Evolutionary conservation across 1,284 basidiomycete genomes (phyloP).

Genomic region (Athelia sp.): DNA sequence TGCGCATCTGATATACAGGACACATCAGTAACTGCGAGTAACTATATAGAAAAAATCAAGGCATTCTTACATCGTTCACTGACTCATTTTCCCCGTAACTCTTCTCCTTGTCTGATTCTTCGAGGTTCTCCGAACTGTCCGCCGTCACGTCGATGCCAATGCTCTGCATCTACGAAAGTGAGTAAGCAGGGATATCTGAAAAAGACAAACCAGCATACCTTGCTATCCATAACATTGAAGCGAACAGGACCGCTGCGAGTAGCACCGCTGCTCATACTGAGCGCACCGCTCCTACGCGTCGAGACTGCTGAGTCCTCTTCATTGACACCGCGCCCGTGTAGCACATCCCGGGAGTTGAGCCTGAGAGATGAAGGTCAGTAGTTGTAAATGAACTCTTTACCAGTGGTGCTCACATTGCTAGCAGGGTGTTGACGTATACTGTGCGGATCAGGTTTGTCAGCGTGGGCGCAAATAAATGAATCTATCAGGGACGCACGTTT

Average conservation of each 20-base stretch:
- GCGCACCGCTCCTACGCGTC: not conserved
- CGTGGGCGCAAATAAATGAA: not conserved
- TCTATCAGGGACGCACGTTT: constrained; percentile 22
- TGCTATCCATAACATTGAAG: constrained; percentile 8
- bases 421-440: constrained; percentile 25
- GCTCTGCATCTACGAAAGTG: no score
- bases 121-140: no score
- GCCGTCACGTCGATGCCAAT: no score
- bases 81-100: no score
- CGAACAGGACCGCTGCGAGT: constrained; percentile 10
- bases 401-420: constrained; percentile 19
- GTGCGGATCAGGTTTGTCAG: not conserved
- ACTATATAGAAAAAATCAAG: no score
- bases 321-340: constrained; percentile 27
- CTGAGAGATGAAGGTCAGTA: constrained; percentile 11
- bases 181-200: no score
- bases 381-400: not conserved
- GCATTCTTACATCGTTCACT: no score
- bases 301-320: constrained; percentile 22
- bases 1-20: no score
- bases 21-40: no score
- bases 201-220: not conserved
- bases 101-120: no score
- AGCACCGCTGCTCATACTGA: not conserved
- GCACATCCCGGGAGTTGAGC: constrained; percentile 27